Evolutionary conservation across 2,329 filamentous ascomycete species (phyloP), one percentile per base, ranked within the genome.

Genomic region (Didymella arachidicola): DNA sequence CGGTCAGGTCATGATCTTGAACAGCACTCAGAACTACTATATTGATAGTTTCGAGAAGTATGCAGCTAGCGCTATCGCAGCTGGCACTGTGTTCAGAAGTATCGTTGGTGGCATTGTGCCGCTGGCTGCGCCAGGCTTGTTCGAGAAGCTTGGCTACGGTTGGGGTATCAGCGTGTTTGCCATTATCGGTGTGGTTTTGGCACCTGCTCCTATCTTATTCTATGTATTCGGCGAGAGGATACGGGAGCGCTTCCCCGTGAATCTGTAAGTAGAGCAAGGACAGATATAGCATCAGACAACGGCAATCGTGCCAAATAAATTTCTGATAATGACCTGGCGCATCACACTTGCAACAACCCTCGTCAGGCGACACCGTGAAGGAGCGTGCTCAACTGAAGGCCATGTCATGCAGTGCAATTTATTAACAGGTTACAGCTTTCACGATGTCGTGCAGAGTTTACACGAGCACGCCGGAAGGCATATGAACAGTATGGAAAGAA

Each of bases 11-110:
- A 79, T 82, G 63, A 83, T 84, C 29, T 71, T 84, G 53, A 84
- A 84, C 54, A 77, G 77, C 12, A 81, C 82, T 16, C 82, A 85
- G 52, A 85, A 85, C 51, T 84, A 84, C 67, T 84, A 83, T 65
- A 83, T 84, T 45, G 82, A 84, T 64, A 77, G 77, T 22, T 83
- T 83, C 55, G 81, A 83, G 57, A 77, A 78, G 66, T 83, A 81
- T 59, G 81, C 82, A 6, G 81, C 81, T 7, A 79, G 75, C 34
- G 81, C 81, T 0, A 83, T 83, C 50, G 82, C 82, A 5, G 82
- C 81, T 4, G 81, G 80, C 0, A 78, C 81, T 1, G 76, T 83
- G 0, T 83, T 83, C 52, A 68, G 82, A 19, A 78, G 75, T 45
- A 38, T 83, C 1, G 67, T 83, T 16, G 81, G 82, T 4, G 81